Base-by-base conservation (phyloP, 2,329 filamentous ascomycete genomes). In the Thermoascus crustaceus region DNA sequence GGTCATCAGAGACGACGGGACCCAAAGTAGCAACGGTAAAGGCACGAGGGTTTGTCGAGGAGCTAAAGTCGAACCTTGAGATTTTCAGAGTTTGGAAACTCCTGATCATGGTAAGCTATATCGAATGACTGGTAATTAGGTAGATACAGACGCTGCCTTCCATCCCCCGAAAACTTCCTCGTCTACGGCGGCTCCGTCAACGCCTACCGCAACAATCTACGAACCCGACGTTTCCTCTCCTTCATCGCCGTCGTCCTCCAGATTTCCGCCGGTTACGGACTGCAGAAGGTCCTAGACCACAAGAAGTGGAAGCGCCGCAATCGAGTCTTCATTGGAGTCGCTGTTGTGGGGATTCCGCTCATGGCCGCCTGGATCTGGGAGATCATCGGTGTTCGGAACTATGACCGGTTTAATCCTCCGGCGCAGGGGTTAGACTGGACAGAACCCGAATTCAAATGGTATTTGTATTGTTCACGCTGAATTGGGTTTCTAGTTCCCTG, bases 101-200 rank as follows among this genome's bases (percentile, higher is more conserved):
- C 3, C 35, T 50, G 14, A 35, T 54, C 11, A 55, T 56, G 52
- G 20, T 53, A n/a, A n/a, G n/a, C n/a, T n/a, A n/a, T n/a, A n/a
- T n/a, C n/a, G n/a, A n/a, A n/a, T n/a, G n/a, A n/a, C n/a, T n/a
- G n/a, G n/a, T n/a, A n/a, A n/a, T n/a, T n/a, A n/a, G n/a, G n/a
- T n/a, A n/a, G n/a, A n/a, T n/a, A n/a, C n/a, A n/a, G n/a, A n/a
- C 11, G 48, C 49, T 23, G 47, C 25, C 29, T 51, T 37, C 39
- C 55, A 14, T 40, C 54, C 5, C 45, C 49, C 4, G 54, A 58
- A 37, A 49, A 46, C 16, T 58, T 55, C 30, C 43, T 60, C 10
- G 55, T 58, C 4, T 58, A 58, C 26, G 44, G 45, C n/a, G 55
- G 55, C 11, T 54, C 55, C 2, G 54, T 55, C 18, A 60, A 60